These are phyloP conservation scores for Vigna trinervia DNA, from an alignment of 306 rosid species.

Conservation along the genomic window DNA sequence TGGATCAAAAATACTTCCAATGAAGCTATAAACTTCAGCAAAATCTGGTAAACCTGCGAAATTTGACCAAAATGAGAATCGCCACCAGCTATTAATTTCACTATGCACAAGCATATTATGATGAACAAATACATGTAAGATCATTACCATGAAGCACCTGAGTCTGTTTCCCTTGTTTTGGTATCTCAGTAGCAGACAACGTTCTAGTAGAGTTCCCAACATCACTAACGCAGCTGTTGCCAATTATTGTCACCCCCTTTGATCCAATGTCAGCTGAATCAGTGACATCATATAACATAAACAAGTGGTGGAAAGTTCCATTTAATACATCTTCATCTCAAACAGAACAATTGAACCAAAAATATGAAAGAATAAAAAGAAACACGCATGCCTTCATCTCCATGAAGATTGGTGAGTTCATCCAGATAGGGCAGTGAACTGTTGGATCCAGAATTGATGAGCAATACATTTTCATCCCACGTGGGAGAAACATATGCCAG, in stretches of 20 bases:
- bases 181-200: constrained; percentile 47
- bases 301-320: constrained; percentile 58
- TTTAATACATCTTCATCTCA: constrained; percentile 38
- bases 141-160: constrained; percentile 60
- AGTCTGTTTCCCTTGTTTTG: constrained; percentile 62
- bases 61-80: constrained; percentile 20
- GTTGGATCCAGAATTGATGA: constrained; percentile 53
- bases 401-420: constrained; percentile 55
- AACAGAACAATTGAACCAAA: constrained; percentile 1
- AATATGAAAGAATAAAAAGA: constrained; percentile 26
- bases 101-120: background rate
- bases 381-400: constrained; percentile 63
- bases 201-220: constrained; percentile 54
- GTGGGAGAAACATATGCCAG: constrained; percentile 67
- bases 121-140: constrained; percentile 19
- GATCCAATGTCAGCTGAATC: constrained; percentile 83
- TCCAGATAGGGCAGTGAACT: constrained; percentile 52
- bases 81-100: background rate
- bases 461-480: constrained; percentile 71
- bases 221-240: constrained; percentile 48
- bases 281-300: constrained; percentile 45
- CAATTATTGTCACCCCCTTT: constrained; percentile 56
- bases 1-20: constrained; percentile 66
- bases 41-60: constrained; percentile 73
- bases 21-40: constrained; percentile 63